phyloP scores from a whole-genome alignment of 106 monocot genomes.

The Allium cepa region DNA sequence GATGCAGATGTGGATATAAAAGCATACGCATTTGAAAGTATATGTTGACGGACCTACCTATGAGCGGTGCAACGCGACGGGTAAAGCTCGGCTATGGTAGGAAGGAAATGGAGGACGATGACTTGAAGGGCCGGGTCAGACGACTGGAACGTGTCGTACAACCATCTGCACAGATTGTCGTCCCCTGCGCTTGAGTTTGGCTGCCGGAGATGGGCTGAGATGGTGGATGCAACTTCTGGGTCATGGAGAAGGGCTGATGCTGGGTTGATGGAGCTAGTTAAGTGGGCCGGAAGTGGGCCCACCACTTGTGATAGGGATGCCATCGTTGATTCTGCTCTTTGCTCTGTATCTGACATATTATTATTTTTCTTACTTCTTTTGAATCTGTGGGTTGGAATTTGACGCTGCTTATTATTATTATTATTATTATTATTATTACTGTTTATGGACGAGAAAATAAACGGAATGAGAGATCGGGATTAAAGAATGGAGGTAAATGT shows the following conservation, averaged over 20 bases:
- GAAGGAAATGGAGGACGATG: constrained; percentile 48
- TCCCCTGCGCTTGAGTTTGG: constrained; percentile 41
- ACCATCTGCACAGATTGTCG: constrained; percentile 67
- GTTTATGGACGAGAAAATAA: too few species aligned
- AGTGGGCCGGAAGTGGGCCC: constrained; percentile 20
- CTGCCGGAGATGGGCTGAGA: constrained; percentile 38
- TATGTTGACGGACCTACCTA: too few species aligned
- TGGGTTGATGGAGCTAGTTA: constrained; percentile 26
- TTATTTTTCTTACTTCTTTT: too few species aligned
- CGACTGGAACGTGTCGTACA: constrained; percentile 70
- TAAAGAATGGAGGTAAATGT: too few species aligned
- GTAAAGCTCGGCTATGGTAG: constrained; percentile 53
- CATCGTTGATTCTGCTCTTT: constrained; percentile 14
- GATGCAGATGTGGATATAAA: too few species aligned
- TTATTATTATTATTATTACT: too few species aligned
- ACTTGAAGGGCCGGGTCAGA: constrained; percentile 49
- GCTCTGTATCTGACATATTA: too few species aligned
- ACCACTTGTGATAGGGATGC: constrained; percentile 31
- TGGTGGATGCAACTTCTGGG: constrained; percentile 3
- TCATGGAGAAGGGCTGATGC: constrained; percentile 44
- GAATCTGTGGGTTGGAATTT: too few species aligned
- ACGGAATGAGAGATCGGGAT: too few species aligned
- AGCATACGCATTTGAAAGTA: too few species aligned
- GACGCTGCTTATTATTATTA: too few species aligned
- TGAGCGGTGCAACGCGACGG: constrained; percentile 25